Conservation (phyloP, 116 monocot species). For the Phalaenopsis hybrid region DNA sequence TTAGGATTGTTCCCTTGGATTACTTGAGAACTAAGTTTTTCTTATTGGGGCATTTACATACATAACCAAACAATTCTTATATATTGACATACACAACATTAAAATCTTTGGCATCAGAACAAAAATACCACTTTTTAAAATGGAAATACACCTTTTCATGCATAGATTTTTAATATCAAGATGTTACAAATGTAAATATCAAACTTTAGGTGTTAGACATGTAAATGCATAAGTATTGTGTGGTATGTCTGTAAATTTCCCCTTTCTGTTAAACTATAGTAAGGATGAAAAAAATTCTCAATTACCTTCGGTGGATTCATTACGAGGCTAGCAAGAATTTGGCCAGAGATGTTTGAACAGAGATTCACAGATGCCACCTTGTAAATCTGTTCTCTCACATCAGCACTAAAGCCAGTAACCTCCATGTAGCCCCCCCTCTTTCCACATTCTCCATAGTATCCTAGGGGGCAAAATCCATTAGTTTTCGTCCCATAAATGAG, state of each 20-base stretch:
- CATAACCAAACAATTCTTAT: no score
- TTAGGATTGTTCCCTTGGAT: background rate
- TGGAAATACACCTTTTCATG: no score
- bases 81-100: no score
- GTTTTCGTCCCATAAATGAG: background rate
- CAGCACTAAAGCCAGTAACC: slow-evolving; percentile 79
- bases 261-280: background rate
- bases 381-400: slow-evolving; percentile 91
- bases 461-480: slow-evolving; percentile 24
- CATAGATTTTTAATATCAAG: no score
- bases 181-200: no score
- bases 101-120: no score
- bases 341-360: slow-evolving; percentile 90
- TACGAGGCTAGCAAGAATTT: slow-evolving; percentile 88
- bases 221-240: no score
- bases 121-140: no score
- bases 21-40: background rate
- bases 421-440: slow-evolving; percentile 99
- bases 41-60: no score
- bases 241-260: no score
- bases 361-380: slow-evolving; percentile 97
- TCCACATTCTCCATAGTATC: slow-evolving; percentile 96
- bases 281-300: background rate
- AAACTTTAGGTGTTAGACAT: no score
- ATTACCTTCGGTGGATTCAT: slow-evolving; percentile 98